Base-by-base conservation (phyloP, 2,329 filamentous ascomycete species). In the Talaromyces sp. region DNA sequence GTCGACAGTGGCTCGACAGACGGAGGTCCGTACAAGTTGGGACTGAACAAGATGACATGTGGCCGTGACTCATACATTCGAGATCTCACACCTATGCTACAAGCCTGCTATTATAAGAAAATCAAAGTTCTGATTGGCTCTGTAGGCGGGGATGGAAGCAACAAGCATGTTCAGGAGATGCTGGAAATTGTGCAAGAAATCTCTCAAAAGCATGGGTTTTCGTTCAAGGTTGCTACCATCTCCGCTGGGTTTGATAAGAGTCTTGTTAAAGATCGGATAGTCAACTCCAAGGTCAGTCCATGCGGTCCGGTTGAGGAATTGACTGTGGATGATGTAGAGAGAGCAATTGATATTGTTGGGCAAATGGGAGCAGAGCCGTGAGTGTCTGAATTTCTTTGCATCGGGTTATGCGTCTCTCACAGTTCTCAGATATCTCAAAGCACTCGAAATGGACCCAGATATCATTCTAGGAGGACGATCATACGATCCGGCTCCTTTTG, bases 291-390 rank as follows among this genome's bases (percentile, higher is more conserved):
- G 1, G 63, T 80, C 0, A 69, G 70, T 3, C 78, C 77, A 25
- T 79, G 78, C 0, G 61, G 68, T 0, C 71, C 70, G 2, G 78
- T 80, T 0, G 77, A 78, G 0, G 59, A 63, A 0, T 62, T 81
- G 37, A 74, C 68, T 0, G 64, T 68, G 3, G 55, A 65, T 1
- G 74, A 77, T 35, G 70, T 82, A 10, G 69, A 75, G 0, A 59
- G 63, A 2, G 71, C 76, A 0, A 60, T 69, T 0, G 62, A 64
- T 0, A 70, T 81, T 5, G 77, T 78, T 0, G 74, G 74, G 0
- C 79, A 81, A 56, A 78, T 80, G 68, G 78, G 78, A 0, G 66
- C 73, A 0, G 78, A 80, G 45, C 76, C 78, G 0, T 78, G 31
- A 17, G 60, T 57, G 21, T 45, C 22, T 0, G 7, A 13, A 9